These are phyloP conservation scores for Epichloe sylvatica DNA, from an alignment of 2,329 filamentous ascomycete species.

Conservation along the genomic window DNA sequence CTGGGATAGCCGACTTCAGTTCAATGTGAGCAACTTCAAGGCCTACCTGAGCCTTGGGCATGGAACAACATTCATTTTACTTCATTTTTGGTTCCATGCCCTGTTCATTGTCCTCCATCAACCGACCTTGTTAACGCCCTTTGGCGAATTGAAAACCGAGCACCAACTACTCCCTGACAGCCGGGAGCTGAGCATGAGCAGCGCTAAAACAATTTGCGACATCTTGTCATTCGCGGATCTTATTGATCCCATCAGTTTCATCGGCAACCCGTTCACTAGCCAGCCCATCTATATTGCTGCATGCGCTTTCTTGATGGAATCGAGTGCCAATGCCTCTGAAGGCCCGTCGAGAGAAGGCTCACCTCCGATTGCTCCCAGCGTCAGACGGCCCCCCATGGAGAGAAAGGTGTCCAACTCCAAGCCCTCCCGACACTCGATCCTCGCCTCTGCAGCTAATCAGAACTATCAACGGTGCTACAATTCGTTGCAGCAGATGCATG, in stretches of 20 bases:
- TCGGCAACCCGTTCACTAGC: constrained; percentile 78
- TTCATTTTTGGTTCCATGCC: constrained; percentile 84
- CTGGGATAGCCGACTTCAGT: constrained; percentile 61
- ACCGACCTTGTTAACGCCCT: constrained; percentile 67
- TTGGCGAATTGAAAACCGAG: constrained; percentile 43
- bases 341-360: constrained; percentile 43
- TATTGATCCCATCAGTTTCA: constrained; percentile 72
- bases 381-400: constrained; percentile 6
- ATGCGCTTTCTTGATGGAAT: constrained; percentile 78
- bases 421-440: constrained; percentile 53
- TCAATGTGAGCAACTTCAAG: constrained; percentile 77
- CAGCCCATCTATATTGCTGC: constrained; percentile 88
- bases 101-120: constrained; percentile 76
- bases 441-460: constrained; percentile 69
- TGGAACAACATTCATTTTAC: constrained; percentile 71
- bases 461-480: constrained; percentile 83
- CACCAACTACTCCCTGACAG: constrained; percentile 67
- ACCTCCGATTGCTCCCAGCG: constrained; percentile 21
- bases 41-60: constrained; percentile 68
- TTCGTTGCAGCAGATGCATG: constrained; percentile 64
- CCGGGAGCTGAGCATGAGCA: constrained; percentile 71
- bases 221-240: constrained; percentile 77
- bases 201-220: constrained; percentile 81
- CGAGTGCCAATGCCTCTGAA: constrained; percentile 52
- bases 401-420: constrained; percentile 18